Evolutionary conservation across 2,329 filamentous ascomycete genomes (phyloP), one percentile per base, ranked within the genome.

Genomic region (Neoarthrinium moseri): DNA sequence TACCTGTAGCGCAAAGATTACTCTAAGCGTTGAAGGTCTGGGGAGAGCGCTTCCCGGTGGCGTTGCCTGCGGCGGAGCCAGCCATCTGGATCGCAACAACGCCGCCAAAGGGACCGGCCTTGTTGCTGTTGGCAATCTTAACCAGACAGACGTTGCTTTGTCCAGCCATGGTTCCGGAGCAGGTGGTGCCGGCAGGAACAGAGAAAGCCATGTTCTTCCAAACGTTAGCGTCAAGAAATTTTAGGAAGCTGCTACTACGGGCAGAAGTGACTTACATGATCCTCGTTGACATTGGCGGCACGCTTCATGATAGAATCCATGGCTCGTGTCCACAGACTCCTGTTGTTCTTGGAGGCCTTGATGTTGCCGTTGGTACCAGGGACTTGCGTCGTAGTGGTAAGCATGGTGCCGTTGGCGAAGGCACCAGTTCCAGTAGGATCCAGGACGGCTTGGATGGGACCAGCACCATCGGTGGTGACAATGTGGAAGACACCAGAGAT

Each of bases 111-210:
- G 69, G 69, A 0, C 69, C 70, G 3, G 64, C 66, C 10, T 46
- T 46, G 54, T 67, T 67, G 44, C 54, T 54, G 59, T 73, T 73
- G 45, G 65, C 67, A 46, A 73, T 65, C 63, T 71, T 72, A 52
- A 70, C 60, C 21, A 72, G 55, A 57, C 70, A 73, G 45, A 72
- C 65, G 46, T 67, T 66, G 4, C 39, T 24, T 49, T 61, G 42
- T 30, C 62, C 60, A 13, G 51, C 60, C 17, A 68, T 48, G 6
- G 61, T 61, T 11, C 70, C 70, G 0, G 53, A 59, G 57, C 70
- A 72, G n/a, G 51, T 63, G 21, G 62, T 68, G 15, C 65, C 67
- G 29, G 61, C 65, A 5, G 69, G 68, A 7, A 70, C 57, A 7
- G 56, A 43, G 15, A 67, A 63, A n/a, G 59, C 54, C 33, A 70